Evolutionary conservation across 2,329 filamentous ascomycete species (phyloP), one percentile per base, ranked within the genome.

Genomic region (Penicillium crustosum): DNA sequence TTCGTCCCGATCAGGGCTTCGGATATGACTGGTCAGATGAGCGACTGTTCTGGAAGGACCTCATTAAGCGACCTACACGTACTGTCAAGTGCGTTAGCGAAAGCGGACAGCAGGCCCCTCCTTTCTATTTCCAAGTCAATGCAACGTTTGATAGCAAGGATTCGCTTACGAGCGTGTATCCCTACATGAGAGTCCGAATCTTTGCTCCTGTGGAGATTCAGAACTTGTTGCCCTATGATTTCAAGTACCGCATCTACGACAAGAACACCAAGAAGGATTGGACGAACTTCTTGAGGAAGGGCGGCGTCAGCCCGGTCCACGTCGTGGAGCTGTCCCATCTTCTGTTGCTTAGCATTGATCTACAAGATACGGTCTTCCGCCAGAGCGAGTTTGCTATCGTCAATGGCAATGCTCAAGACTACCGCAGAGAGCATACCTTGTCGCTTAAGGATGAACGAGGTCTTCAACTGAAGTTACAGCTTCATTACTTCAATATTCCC

Each of bases 201-300:
- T 96, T 91, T 25, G 93, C 94, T 0, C 94, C 95, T 0, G 86
- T 99, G 15, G 93, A 96, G 49, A 83, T 99, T 5, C 93, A 99
- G 74, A 99, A 99, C 65, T 79, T 99, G 43, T 78, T 99, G 38
- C 94, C 94, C 0, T 97, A 94, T 71, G 94, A 99, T 75, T 99
- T 99, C 85, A 97, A 99, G 76, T 99, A 99, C 74, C 87, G 93
- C 55, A 97, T 99, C 55, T 99, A 97, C 70, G 94, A 99, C 79
- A 97, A 95, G 79, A 95, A 96, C 73, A 97, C 93, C 0, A 95
- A 93, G 81, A 96, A 95, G 73, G 94, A 99, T 73, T 99, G 94
- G 94, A 95, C 91, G 5, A 99, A 99, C 73, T 99, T 99, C 78
- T 79, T 99, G 47, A 87, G 94, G 57, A 97, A 97, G 75, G 94